Evolutionary conservation across 2,329 filamentous ascomycete genomes (phyloP).

Genomic region (Aspergillus chevalieri): DNA sequence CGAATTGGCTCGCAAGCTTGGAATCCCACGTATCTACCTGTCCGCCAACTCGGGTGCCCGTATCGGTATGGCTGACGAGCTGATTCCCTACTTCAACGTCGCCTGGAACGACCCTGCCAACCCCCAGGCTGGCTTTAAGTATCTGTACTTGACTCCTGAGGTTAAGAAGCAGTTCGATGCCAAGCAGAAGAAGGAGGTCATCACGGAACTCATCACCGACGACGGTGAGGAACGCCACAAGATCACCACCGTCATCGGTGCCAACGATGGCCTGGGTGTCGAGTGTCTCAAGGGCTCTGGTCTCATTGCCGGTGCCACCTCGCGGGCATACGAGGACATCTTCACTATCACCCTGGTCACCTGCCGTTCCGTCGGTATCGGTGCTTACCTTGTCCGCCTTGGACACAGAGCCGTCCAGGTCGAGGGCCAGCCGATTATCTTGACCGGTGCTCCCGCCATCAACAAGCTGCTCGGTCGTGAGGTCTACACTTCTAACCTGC

Average conservation of each 20-base stretch:
- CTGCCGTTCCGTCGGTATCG: slow-evolving; percentile 97
- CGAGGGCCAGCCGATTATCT: slow-evolving; percentile 96
- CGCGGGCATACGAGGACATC: slow-evolving; percentile 95
- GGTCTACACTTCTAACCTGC: slow-evolving; percentile 97
- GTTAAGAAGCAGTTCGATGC: slow-evolving; percentile 82
- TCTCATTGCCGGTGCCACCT: slow-evolving; percentile 96
- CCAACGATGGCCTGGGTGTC: slow-evolving; percentile 92
- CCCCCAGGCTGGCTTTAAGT: slow-evolving; percentile 89
- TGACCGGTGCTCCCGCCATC: slow-evolving; percentile 92
- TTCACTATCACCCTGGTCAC: slow-evolving; percentile 98
- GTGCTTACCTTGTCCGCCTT: slow-evolving; percentile 96
- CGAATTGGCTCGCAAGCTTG: slow-evolving; percentile 85
- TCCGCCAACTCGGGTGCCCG: slow-evolving; percentile 98
- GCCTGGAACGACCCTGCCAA: slow-evolving; percentile 83
- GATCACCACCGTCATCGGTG: slow-evolving; percentile 88
- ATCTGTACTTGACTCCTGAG: slow-evolving; percentile 85
- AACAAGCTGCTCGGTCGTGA: slow-evolving; percentile 98
- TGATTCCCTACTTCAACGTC: slow-evolving; percentile 94
- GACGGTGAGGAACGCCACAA: slow-evolving; percentile 86
- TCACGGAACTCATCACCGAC: slow-evolving; percentile 81
- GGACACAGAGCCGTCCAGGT: slow-evolving; percentile 98
- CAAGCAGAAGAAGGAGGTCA: slow-evolving; percentile 65
- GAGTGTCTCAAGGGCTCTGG: slow-evolving; percentile 95
- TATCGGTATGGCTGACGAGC: slow-evolving; percentile 90
- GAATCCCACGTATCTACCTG: slow-evolving; percentile 93